Evolutionary conservation across 495 filamentous ascomycete genomes (phyloP).

Genomic region (Penicillium arizonense): DNA sequence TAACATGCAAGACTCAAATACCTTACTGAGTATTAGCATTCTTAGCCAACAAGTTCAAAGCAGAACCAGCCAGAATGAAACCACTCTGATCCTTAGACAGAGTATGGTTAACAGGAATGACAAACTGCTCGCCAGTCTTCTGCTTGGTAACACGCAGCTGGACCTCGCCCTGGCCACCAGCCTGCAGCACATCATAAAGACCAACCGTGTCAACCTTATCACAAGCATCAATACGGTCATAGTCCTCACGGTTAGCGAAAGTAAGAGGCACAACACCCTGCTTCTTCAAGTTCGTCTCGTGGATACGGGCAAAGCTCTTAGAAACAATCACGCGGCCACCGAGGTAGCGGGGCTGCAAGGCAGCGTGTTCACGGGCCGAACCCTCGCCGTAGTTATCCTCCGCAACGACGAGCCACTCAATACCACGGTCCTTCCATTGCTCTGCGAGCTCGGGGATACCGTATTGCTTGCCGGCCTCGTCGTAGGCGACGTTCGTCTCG

Average conservation of each 20-base stretch:
- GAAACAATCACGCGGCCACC: constrained; percentile 83
- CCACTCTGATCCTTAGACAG: constrained; percentile 83
- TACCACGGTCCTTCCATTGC: constrained; percentile 69
- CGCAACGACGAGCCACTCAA: constrained; percentile 86
- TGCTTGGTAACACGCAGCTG: constrained; percentile 62
- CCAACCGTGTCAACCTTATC: constrained; percentile 81
- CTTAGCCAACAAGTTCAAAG: constrained; percentile 81
- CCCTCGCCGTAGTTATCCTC: constrained; percentile 99
- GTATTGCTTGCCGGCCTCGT: constrained; percentile 63
- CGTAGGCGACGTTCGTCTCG: constrained; percentile 88
- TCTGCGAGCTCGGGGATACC: constrained; percentile 81
- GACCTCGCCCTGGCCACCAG: constrained; percentile 79
- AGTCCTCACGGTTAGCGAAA: constrained; percentile 83
- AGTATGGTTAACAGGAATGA: constrained; percentile 58
- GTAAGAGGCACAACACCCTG: constrained; percentile 94
- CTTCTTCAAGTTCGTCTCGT: constrained; percentile 99
- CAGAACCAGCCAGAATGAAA: constrained; percentile 92
- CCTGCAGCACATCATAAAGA: constrained; percentile 74
- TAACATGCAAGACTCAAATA: neutral
- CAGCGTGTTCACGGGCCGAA: constrained; percentile 90
- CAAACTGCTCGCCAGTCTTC: constrained; percentile 56
- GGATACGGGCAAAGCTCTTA: constrained; percentile 93
- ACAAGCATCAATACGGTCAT: constrained; percentile 75
- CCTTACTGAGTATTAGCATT: constrained; percentile 26
- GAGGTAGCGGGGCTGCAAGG: constrained; percentile 92